These are phyloP conservation scores for Colletotrichum destructivum DNA, from an alignment of 2,329 filamentous ascomycete species.

Conservation along the genomic window DNA sequence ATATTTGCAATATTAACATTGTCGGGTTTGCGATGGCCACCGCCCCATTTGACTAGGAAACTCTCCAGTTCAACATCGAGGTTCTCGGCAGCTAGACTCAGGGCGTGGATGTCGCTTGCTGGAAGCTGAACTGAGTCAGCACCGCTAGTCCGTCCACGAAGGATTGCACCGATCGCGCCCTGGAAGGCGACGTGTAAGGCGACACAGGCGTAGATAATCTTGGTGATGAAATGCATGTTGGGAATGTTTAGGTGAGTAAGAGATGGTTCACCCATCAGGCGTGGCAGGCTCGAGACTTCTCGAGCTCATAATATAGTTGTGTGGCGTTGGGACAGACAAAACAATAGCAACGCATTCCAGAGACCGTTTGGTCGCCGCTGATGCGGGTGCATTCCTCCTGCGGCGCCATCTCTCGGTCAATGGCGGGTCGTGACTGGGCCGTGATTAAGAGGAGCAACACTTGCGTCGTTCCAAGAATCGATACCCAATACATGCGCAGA, in stretches of 20 bases:
- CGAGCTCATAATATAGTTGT: conserved; percentile 42
- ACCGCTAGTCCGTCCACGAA: conserved; percentile 34
- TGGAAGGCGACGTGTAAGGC: conserved; percentile 36
- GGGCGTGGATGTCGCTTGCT: conserved; percentile 12
- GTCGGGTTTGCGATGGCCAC: conserved; percentile 21
- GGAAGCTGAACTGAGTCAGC: conserved; percentile 21
- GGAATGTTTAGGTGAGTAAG: conserved; percentile 22
- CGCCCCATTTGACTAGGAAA: conserved; percentile 17
- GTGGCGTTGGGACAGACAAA: conserved; percentile 8
- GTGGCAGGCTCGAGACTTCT: conserved; percentile 32
- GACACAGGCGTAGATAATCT: conserved; percentile 28
- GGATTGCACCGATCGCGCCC: conserved; percentile 40
- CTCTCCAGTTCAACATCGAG: conserved; percentile 32
- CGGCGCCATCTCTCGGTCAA: conserved; percentile 29
- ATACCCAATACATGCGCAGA: background rate
- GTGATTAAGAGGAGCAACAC: conserved; percentile 1
- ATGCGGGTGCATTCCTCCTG: conserved; percentile 35
- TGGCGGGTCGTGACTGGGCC: conserved; percentile 14
- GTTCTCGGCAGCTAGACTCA: conserved; percentile 14
- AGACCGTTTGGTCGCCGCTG: conserved; percentile 5
- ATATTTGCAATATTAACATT: conserved; percentile 9
- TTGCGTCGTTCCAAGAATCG: conserved; percentile 9
- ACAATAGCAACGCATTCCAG: conserved; percentile 43
- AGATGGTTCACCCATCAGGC: conserved; percentile 14
- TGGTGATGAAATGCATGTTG: conserved; percentile 40